Evolutionary conservation across 768 basidiomycete species (phyloP), one percentile per base, ranked within the genome.

Genomic region (Lactarius psammicola): DNA sequence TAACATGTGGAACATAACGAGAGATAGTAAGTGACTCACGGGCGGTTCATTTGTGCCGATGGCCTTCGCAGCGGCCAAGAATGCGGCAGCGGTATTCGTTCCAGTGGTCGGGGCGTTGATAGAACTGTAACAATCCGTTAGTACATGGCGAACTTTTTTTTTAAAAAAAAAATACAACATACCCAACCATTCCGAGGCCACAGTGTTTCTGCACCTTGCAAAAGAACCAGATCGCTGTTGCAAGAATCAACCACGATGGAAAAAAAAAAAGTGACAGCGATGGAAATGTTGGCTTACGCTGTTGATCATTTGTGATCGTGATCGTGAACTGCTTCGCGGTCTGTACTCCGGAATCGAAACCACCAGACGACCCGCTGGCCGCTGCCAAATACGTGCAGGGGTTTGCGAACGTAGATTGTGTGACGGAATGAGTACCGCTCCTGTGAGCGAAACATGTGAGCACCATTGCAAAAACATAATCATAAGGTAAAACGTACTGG

Each of bases 331-430:
- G 76, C 5, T 70, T 73, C 0, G 72, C 74, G 8, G 51, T 31
- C 46, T 74, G 74, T 63, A 87, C 72, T 38, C 84, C 84, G 33
- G 85, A 85, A 74, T 86, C 84, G 65, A 87, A 86, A 2, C 85
- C 84, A 15, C 53, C 53, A 10, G 68, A 20, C 51, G 60, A 40
- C 42, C 71, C 70, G 23, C 56, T 79, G n/a, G 75, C 71, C 11
- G 81, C 79, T 1, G 74, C 73, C 44, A 87, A 79, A 61, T 78
- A 78, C 11, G 78, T 33, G 74, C 73, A 74, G 1, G 79, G 79
- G 38, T 56, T 63, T 33, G 9, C 56, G 56, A 74, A 73, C 23
- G 68, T 51, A 49, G 65, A 72, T 73, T 74, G 72, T 23, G 75
- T 80, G 72, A 77, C 71, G n/a, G 74, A 75, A 71, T 74, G 74